phyloP scores from a whole-genome alignment of 352 stramenopile species.

The Globisporangium abappressorium region DNA sequence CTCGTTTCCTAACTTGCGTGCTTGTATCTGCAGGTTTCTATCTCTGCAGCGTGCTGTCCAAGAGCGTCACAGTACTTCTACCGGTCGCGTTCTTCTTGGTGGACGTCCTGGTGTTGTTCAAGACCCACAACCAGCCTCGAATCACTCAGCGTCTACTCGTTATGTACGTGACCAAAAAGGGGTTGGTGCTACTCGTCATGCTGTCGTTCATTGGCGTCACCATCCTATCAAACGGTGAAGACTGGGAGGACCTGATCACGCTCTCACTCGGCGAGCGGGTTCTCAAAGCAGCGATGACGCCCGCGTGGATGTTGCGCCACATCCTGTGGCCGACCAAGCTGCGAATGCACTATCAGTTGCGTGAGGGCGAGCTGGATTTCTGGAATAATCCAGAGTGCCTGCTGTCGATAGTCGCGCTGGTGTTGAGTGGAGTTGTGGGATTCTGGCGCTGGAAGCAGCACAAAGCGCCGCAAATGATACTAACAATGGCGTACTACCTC shows the following conservation, averaged over 20 bases:
- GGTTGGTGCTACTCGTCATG: slow-evolving; percentile 19
- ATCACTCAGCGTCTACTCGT: neutral
- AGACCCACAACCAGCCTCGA: neutral
- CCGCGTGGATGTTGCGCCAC: slow-evolving; percentile 32
- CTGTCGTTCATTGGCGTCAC: slow-evolving; percentile 37
- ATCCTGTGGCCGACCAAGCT: slow-evolving; percentile 47
- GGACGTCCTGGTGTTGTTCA: neutral
- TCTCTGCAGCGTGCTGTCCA: slow-evolving; percentile 14
- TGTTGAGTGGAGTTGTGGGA: slow-evolving; percentile 10
- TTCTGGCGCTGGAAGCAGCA: slow-evolving; percentile 8
- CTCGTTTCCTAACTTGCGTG: neutral
- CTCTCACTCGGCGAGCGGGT: slow-evolving; percentile 35
- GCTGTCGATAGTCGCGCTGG: slow-evolving; percentile 24
- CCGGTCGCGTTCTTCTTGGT: slow-evolving; percentile 8
- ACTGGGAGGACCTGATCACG: slow-evolving; percentile 44
- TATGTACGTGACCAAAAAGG: slow-evolving; percentile 28
- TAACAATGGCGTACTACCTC: slow-evolving; percentile 35
- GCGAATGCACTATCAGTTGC: slow-evolving; percentile 55
- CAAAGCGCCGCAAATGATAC: slow-evolving; percentile 17
- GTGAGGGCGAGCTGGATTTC: slow-evolving; percentile 30
- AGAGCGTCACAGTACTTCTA: slow-evolving; percentile 13
- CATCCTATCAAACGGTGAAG: slow-evolving; percentile 34
- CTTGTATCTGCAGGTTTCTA: slow-evolving; percentile 7
- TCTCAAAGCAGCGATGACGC: slow-evolving; percentile 41
- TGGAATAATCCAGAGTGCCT: slow-evolving; percentile 30